These are phyloP conservation scores for Mycena filopes DNA, from an alignment of 768 basidiomycete species.

Conservation along the genomic window DNA sequence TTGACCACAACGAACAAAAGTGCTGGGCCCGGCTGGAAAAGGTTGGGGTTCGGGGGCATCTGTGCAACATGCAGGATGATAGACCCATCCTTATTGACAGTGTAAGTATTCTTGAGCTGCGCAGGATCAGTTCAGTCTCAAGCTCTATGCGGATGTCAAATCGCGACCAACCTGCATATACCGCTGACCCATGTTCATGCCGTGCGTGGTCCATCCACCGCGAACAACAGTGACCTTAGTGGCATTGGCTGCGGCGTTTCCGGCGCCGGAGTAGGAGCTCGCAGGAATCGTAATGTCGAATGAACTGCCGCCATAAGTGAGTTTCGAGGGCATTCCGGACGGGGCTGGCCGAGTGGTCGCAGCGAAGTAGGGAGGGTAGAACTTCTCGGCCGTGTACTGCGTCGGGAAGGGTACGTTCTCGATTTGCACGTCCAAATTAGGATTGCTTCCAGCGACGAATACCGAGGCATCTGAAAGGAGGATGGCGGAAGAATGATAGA, in stretches of 20 bases:
- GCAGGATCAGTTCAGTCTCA: conserved; percentile 40
- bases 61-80: conserved; percentile 85
- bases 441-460: conserved; percentile 92
- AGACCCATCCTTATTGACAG: conserved; percentile 77
- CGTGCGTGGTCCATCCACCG: conserved; percentile 85
- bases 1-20: conserved; percentile 85
- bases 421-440: conserved; percentile 84
- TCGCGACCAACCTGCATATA: conserved; percentile 37
- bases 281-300: conserved; percentile 82
- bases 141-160: too few species aligned
- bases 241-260: conserved; percentile 78
- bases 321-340: conserved; percentile 72
- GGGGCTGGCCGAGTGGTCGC: conserved; percentile 75
- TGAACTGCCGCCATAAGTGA: conserved; percentile 84
- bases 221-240: conserved; percentile 83
- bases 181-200: conserved; percentile 91
- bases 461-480: conserved; percentile 90
- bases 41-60: conserved; percentile 82
- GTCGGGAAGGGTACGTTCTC: conserved; percentile 66
- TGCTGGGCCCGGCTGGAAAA: conserved; percentile 91
- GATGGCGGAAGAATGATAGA: conserved; percentile 93
- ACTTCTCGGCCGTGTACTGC: conserved; percentile 84
- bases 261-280: conserved; percentile 70
- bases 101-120: conserved; percentile 88
- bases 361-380: conserved; percentile 92